Percentiles rank a stretch among this genome's conserved stretches.
phyloP scores from a whole-genome alignment of 768 basidiomycete species.

The Kondoa malvinella region DNA sequence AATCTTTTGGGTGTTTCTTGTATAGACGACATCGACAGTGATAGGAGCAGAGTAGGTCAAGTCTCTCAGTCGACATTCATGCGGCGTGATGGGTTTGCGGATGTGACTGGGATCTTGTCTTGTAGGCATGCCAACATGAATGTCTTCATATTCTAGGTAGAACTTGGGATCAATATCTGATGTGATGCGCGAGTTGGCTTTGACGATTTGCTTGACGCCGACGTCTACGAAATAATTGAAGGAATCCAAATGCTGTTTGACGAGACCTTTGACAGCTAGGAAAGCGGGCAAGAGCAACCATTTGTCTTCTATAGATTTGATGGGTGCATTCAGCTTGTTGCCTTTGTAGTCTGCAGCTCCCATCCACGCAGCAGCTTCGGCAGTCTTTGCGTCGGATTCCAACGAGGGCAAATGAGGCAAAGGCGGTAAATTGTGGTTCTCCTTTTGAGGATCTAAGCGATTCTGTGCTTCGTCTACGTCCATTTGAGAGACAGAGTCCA shows the following conservation, averaged over 20 bases:
- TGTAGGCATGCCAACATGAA: slow-evolving; percentile 78
- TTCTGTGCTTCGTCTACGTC: neutral
- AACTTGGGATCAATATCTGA: slow-evolving; percentile 89
- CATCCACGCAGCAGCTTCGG: neutral
- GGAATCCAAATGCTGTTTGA: slow-evolving; percentile 97
- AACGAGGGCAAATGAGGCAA: neutral
- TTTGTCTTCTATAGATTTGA: slow-evolving; percentile 49
- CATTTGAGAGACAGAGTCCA: neutral
- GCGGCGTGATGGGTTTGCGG: slow-evolving; percentile 73
- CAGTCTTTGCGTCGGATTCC: neutral
- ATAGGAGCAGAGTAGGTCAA: slow-evolving; percentile 87
- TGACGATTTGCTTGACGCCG: slow-evolving; percentile 88
- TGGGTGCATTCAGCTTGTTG: neutral
- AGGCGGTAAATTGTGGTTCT: neutral
- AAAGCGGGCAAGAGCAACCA: slow-evolving; percentile 95
- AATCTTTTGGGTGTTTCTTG: slow-evolving; percentile 74
- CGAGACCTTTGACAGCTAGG: slow-evolving; percentile 89
- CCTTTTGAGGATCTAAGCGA: neutral
- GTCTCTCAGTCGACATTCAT: slow-evolving; percentile 91
- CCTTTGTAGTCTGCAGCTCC: neutral
- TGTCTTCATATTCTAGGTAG: slow-evolving; percentile 91
- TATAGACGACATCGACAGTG: slow-evolving; percentile 85
- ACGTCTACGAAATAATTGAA: slow-evolving; percentile 98
- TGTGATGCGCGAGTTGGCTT: slow-evolving; percentile 78
- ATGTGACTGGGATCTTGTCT: slow-evolving; percentile 65